phyloP scores from a whole-genome alignment of 805 yeast species.

The Ogataea pini region DNA sequence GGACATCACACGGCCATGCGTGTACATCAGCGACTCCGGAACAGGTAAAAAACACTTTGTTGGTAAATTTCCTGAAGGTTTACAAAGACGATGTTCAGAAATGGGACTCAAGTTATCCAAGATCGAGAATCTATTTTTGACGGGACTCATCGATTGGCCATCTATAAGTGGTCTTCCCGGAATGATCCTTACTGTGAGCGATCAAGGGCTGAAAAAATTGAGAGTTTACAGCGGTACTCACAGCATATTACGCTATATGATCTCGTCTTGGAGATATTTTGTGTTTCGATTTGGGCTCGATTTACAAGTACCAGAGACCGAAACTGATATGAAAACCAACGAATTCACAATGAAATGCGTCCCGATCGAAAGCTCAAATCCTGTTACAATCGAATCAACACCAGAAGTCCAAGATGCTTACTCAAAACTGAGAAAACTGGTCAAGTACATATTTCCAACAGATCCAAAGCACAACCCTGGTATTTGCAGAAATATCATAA shows the following conservation, averaged over 20 bases:
- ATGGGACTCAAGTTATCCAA: slow-evolving; percentile 57
- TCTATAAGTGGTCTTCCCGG: slow-evolving; percentile 95
- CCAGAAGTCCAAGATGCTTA: slow-evolving; percentile 4
- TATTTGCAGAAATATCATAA: slow-evolving; percentile 19
- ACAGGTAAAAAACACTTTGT: slow-evolving; percentile 61
- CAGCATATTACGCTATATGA: slow-evolving; percentile 50
- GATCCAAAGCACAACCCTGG: slow-evolving; percentile 7
- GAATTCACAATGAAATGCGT: slow-evolving; percentile 26
- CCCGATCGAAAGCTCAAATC: slow-evolving; percentile 14
- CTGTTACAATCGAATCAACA: background rate
- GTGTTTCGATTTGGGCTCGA: slow-evolving; percentile 76
- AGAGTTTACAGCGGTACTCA: slow-evolving; percentile 54
- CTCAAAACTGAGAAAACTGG: slow-evolving; percentile 17
- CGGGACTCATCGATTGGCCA: slow-evolving; percentile 78
- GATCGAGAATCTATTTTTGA: slow-evolving; percentile 65
- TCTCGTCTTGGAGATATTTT: slow-evolving; percentile 84
- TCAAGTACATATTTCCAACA: slow-evolving; percentile 30
- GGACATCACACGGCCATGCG: slow-evolving; percentile 58
- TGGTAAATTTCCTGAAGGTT: slow-evolving; percentile 84
- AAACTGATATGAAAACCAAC: slow-evolving; percentile 8
- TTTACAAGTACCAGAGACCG: slow-evolving; percentile 34
- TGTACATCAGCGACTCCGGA: slow-evolving; percentile 49
- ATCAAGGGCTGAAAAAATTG: slow-evolving; percentile 64
- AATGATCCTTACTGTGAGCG: slow-evolving; percentile 74
- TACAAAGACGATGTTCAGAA: slow-evolving; percentile 73